phyloP scores from a whole-genome alignment of 2,329 filamentous ascomycete genomes.

The Penicillium sp. region DNA sequence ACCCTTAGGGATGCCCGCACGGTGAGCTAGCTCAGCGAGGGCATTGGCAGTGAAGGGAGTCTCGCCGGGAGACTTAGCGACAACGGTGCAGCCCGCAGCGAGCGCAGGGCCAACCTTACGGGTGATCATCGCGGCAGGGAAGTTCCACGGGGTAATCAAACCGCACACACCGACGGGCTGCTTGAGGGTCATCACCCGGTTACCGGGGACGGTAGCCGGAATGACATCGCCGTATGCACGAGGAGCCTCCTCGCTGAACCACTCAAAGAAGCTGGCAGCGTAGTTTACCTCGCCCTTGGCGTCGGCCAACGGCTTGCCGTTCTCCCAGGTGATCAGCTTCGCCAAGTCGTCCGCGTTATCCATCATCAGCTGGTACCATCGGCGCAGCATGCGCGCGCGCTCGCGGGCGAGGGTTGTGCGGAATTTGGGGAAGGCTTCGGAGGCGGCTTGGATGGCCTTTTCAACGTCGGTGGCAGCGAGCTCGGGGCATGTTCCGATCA shows the following conservation, averaged over 20 bases:
- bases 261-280: slow-evolving; percentile 64
- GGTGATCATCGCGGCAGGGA: slow-evolving; percentile 60
- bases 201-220: slow-evolving; percentile 61
- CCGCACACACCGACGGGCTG: slow-evolving; percentile 71
- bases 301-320: slow-evolving; percentile 68
- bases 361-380: slow-evolving; percentile 70
- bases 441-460: slow-evolving; percentile 81
- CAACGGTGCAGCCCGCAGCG: slow-evolving; percentile 93
- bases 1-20: slow-evolving; percentile 86
- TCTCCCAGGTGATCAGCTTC: slow-evolving; percentile 70
- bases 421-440: slow-evolving; percentile 68
- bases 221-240: slow-evolving; percentile 65
- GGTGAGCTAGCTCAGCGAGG: slow-evolving; percentile 80
- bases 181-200: slow-evolving; percentile 65
- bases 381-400: slow-evolving; percentile 64
- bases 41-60: slow-evolving; percentile 91
- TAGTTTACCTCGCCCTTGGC: slow-evolving; percentile 64
- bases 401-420: slow-evolving; percentile 65
- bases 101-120: slow-evolving; percentile 63
- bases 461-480: slow-evolving; percentile 79
- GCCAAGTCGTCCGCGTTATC: slow-evolving; percentile 69
- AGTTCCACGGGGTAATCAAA: slow-evolving; percentile 71
- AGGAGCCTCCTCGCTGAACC: slow-evolving; percentile 67
- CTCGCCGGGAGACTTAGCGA: slow-evolving; percentile 88
- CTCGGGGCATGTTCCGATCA: slow-evolving; percentile 81